Percentiles rank a stretch among this genome's conserved stretches.
phyloP scores from a whole-genome alignment of 2,329 filamentous ascomycete genomes.

The Metarhizium album region DNA sequence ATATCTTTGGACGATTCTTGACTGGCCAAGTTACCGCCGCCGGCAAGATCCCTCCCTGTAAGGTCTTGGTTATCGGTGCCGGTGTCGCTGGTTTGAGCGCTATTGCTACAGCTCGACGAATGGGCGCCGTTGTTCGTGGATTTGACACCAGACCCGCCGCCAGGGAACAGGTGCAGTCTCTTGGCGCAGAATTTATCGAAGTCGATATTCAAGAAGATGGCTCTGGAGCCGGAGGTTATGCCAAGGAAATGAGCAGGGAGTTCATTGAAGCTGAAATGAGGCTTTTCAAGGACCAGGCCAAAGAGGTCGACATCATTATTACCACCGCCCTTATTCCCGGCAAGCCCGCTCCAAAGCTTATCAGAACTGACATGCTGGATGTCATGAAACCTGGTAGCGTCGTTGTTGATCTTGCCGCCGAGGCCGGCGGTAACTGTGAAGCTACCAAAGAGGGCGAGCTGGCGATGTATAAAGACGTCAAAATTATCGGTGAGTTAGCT shows the following conservation, averaged over 20 bases:
- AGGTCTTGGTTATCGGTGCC: conserved; percentile 81
- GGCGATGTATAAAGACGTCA: conserved; percentile 63
- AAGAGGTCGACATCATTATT: conserved; percentile 85
- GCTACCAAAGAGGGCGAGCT: conserved; percentile 66
- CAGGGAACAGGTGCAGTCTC: conserved; percentile 79
- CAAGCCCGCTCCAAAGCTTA: conserved; percentile 69
- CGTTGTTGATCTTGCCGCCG: conserved; percentile 77
- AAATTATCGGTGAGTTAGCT: conserved; percentile 58
- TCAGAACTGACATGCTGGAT: conserved; percentile 68
- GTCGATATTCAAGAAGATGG: conserved; percentile 79
- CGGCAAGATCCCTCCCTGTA: conserved; percentile 81
- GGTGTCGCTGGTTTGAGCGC: conserved; percentile 83
- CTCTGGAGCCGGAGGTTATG: conserved; percentile 74
- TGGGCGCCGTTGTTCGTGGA: conserved; percentile 81
- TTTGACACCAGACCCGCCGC: conserved; percentile 88
- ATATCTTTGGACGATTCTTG: conserved; percentile 78
- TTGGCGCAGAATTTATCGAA: conserved; percentile 83
- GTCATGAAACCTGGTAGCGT: conserved; percentile 88
- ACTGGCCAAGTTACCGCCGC: conserved; percentile 86
- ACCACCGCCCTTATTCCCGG: conserved; percentile 89
- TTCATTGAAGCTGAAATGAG: conserved; percentile 92
- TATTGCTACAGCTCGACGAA: conserved; percentile 73
- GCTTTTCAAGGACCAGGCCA: conserved; percentile 76
- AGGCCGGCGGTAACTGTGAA: conserved; percentile 82
- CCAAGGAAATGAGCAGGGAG: conserved; percentile 89